Evolutionary conservation across 306 rosid genomes (phyloP).

Genomic region (Quercus robur): DNA sequence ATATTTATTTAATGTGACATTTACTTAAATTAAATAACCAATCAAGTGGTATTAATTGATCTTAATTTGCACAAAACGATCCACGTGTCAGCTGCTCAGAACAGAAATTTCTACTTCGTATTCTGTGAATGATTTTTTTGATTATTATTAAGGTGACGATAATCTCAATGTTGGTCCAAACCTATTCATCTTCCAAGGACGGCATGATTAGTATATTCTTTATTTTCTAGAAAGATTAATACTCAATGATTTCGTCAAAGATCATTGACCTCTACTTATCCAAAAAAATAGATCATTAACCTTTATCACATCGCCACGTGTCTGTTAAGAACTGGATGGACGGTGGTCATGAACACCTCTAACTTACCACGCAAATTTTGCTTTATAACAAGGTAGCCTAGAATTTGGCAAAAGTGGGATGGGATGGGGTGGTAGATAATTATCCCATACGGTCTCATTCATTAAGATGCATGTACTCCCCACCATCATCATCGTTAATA

Average conservation of each 20-base stretch:
- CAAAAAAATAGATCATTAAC: not conserved
- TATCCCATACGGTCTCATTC: not conserved
- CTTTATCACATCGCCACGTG: not conserved
- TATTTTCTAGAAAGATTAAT: no score
- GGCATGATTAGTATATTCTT: not conserved
- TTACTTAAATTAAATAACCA: not conserved
- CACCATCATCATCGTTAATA: not conserved
- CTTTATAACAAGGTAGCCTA: no score
- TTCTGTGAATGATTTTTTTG: not conserved
- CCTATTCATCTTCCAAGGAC: not conserved
- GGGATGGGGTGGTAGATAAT: not conserved
- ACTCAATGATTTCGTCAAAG: not conserved
- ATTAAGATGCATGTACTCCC: not conserved
- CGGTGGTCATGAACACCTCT: slow-evolving; percentile 15
- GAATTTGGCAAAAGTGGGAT: not conserved
- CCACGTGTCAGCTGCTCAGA: not conserved
- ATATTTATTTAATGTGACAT: not conserved
- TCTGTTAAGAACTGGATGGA: not conserved
- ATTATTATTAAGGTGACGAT: not conserved
- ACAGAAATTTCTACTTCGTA: not conserved
- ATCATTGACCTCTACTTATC: not conserved
- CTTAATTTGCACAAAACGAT: not conserved
- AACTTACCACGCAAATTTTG: not conserved
- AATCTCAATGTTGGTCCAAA: not conserved
- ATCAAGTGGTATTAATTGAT: not conserved